phyloP scores from a whole-genome alignment of 768 basidiomycete species.

The Tricholoma matsutake region DNA sequence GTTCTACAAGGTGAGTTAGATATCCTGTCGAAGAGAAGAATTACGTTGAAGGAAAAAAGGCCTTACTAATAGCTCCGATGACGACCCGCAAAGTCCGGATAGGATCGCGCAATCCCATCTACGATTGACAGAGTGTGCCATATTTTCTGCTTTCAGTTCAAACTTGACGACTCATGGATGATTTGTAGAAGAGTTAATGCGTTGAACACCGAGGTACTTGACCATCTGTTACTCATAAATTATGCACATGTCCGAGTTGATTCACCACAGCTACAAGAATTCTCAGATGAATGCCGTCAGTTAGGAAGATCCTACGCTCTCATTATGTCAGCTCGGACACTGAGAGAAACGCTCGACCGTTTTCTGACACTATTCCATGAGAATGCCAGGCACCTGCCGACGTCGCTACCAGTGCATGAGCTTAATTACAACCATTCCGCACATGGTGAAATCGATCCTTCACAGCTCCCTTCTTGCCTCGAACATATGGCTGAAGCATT shows the following conservation, averaged over 20 bases:
- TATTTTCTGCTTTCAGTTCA: background rate
- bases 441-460: background rate
- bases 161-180: background rate
- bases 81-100: background rate
- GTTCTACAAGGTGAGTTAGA: background rate
- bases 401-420: background rate
- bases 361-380: slow-evolving; percentile 10
- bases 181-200: background rate
- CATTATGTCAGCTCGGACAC: slow-evolving; percentile 12
- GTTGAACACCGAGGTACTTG: background rate
- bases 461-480: slow-evolving; percentile 5
- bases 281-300: slow-evolving; percentile 13
- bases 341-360: slow-evolving; percentile 11
- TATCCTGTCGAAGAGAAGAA: background rate
- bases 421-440: background rate
- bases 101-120: background rate
- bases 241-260: background rate
- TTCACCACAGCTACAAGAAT: slow-evolving; percentile 6
- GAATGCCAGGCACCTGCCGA: slow-evolving; percentile 7
- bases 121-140: background rate
- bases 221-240: background rate
- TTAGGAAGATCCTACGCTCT: slow-evolving; percentile 17
- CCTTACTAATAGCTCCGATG: background rate
- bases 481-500: slow-evolving; percentile 9
- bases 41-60: background rate